Percentiles rank a stretch among this genome's conserved stretches.
Evolutionary conservation across 2,329 filamentous ascomycete genomes (phyloP).

Genomic region (Coleophoma eucalyptorum): DNA sequence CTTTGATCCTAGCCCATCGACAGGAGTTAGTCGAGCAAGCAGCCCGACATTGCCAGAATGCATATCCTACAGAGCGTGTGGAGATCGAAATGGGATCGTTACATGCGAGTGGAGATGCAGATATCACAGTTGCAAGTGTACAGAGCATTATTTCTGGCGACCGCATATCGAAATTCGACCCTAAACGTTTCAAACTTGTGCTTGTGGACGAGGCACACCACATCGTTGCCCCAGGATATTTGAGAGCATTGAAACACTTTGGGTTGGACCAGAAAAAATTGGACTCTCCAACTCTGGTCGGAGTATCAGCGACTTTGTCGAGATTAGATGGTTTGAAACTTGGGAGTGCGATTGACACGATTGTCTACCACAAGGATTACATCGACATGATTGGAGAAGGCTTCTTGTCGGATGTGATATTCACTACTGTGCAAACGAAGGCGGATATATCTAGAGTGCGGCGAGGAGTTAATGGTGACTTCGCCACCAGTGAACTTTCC

Average conservation of each 20-base stretch:
- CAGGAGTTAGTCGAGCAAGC: slow-evolving; percentile 94
- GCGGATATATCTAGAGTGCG: slow-evolving; percentile 73
- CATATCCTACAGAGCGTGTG: slow-evolving; percentile 76
- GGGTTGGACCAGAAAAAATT: slow-evolving; percentile 52
- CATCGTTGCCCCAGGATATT: slow-evolving; percentile 81
- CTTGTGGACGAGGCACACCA: slow-evolving; percentile 97
- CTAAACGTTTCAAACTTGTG: slow-evolving; percentile 77
- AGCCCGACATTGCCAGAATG: slow-evolving; percentile 72
- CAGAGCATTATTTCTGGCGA: slow-evolving; percentile 76
- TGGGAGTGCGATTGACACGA: slow-evolving; percentile 85
- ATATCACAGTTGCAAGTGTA: slow-evolving; percentile 92
- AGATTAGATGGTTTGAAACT: slow-evolving; percentile 80
- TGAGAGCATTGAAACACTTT: slow-evolving; percentile 75
- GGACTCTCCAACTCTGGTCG: slow-evolving; percentile 67
- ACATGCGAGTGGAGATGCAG: slow-evolving; percentile 74
- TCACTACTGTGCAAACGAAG: slow-evolving; percentile 84
- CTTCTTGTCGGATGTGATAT: slow-evolving; percentile 88
- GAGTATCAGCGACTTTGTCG: slow-evolving; percentile 79
- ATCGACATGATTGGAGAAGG: slow-evolving; percentile 82
- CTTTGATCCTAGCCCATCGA: slow-evolving; percentile 87
- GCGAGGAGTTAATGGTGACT: slow-evolving; percentile 69
- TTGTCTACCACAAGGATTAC: slow-evolving; percentile 90
- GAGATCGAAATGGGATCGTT: slow-evolving; percentile 88
- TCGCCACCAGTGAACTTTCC: slow-evolving; percentile 73
- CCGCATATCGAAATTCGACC: slow-evolving; percentile 80